Evolutionary conservation across 305 asterid species (phyloP).

Genomic region (Fraxinus ornus): DNA sequence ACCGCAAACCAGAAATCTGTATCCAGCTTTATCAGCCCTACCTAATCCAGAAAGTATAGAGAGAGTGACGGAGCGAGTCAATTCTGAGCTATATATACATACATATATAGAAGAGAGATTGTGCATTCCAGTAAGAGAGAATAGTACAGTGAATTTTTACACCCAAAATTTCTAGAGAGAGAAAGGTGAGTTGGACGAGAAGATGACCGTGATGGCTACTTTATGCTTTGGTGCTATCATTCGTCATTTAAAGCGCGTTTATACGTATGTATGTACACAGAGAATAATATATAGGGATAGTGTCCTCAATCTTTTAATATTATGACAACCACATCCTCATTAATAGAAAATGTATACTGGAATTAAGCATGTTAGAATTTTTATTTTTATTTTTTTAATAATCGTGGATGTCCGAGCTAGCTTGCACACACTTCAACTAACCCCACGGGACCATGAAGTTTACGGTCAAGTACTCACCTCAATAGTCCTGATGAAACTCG

Average conservation of each 20-base stretch:
- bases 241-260: conserved; percentile 33
- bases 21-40: conserved; percentile 14
- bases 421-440: no score
- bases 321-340: not conserved
- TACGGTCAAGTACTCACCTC: no score
- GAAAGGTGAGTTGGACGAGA: conserved; percentile 37
- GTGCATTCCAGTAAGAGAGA: conserved; percentile 7
- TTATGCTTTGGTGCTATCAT: conserved; percentile 47
- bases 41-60: conserved; percentile 27
- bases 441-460: no score
- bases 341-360: not conserved
- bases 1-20: conserved; percentile 5
- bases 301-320: not conserved
- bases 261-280: not conserved
- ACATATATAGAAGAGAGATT: conserved; percentile 8
- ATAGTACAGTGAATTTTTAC: conserved; percentile 12
- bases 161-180: conserved; percentile 45
- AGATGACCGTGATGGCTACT: conserved; percentile 33
- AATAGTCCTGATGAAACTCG: no score
- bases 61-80: not conserved
- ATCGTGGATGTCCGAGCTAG: no score
- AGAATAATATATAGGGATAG: not conserved
- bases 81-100: conserved; percentile 2
- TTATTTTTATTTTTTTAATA: no score
- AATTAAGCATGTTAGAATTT: not conserved